Evolutionary conservation across 805 yeast genomes (phyloP), one percentile per base, ranked within the genome.

Genomic region (Clavispora santaluciae): DNA sequence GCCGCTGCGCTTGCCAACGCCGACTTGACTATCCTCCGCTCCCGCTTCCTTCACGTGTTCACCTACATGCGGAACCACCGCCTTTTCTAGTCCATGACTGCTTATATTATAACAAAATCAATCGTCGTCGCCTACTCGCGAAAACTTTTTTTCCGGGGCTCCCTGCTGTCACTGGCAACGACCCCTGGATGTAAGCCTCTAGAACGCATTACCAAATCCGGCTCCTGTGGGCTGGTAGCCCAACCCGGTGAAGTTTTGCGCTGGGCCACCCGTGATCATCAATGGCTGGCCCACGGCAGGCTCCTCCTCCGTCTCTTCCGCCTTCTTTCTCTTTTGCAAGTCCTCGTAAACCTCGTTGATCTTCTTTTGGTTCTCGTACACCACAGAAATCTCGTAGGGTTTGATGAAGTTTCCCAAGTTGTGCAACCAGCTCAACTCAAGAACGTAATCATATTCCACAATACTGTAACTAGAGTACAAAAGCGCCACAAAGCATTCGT

Each of bases 341-440:
- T 86, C 93, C 40, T 72, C 71, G 50, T 84, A 73, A 39, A 90
- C 71, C 60, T 75, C 84, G 50, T 77, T 69, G 46, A 89, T 62
- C 46, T 76, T 73, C 51, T 74, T 78, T 51, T 77, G 78, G 64
- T 86, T 89, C 64, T 91, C 97, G 54, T 82, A 83, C 56, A 82
- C 79, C 49, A 85, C 70, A 31, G 95, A 83, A 58, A 93, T 88
- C 62, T 80, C 83, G 66, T 89, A 93, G 40, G 99, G 99, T 72
- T 86, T 90, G 50, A 86, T 82, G 68, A 82, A 87, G 62, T 90
- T 91, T 48, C 69, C 78, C 66, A 93, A 78, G 51, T 78, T 76
- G 64, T 88, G 84, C 60, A 95, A 73, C 99, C 99, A 93, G 24
- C 95, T 75, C 50, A 89, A 69, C 64, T 93, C 99, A 51, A 84